A percentile compares a stretch with the other conserved stretches of the same genome.
Conservation (phyloP, 345 rosid genomes). For the Zanthoxylum bungeanum region DNA sequence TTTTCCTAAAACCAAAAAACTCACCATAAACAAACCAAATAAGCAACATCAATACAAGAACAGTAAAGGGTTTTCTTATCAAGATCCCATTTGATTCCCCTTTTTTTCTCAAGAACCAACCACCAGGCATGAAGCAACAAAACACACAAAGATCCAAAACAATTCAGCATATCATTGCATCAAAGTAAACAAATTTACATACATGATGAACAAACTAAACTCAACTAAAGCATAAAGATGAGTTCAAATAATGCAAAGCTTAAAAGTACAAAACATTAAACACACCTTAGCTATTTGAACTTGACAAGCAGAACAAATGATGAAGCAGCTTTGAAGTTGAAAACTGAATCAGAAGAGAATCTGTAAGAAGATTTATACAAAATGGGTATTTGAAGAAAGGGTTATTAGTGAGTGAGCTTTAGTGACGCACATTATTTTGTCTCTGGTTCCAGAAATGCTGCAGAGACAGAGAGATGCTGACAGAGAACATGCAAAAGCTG, state of each 20-base stretch:
- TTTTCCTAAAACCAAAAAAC: not conserved
- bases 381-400: not conserved
- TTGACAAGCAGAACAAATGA: not conserved
- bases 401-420: not conserved
- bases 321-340: not conserved
- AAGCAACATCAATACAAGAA: not conserved
- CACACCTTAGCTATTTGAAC: slow-evolving; percentile 3
- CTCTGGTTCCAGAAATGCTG: slow-evolving; percentile 1
- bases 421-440: not conserved
- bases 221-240: not conserved
- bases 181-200: not conserved
- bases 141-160: slow-evolving; percentile 21
- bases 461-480: not conserved
- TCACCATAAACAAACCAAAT: not conserved
- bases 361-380: not conserved
- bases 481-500: slow-evolving; percentile 6
- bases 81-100: not conserved
- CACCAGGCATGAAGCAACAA: slow-evolving; percentile 4
- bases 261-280: not conserved
- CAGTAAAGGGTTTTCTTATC: not conserved
- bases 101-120: slow-evolving; percentile 4
- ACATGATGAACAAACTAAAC: not conserved
- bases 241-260: not conserved
- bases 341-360: not conserved
- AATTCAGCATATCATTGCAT: slow-evolving; percentile 17